Base-by-base conservation (phyloP, 495 filamentous ascomycete species). In the Penicillium waksmanii region DNA sequence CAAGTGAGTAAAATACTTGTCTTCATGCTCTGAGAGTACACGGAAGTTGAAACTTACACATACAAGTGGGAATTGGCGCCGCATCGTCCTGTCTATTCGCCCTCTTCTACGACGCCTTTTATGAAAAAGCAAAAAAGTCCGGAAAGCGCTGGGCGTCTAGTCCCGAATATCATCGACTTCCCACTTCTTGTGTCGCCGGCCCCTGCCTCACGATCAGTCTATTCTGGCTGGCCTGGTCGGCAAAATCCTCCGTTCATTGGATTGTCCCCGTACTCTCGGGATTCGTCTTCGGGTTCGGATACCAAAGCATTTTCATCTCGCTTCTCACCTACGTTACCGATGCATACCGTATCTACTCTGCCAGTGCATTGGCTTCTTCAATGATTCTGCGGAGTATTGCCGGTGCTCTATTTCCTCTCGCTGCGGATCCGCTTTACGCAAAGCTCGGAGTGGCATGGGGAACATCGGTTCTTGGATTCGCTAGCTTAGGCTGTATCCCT, bases 291-390 rank as follows among this genome's bases (percentile, higher is more conserved):
- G 90, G 90, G 17, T 75, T 86, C 33, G 89, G 87, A 8, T 91
- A 88, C 67, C 74, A 84, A 9, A 75, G 85, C 17, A 82, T 86
- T 17, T 91, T 90, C 69, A 86, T 87, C 43, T 84, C 86, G 0
- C 80, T 89, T 25, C 71, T 92, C 10, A 93, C 90, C 60, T 93
- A 93, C 58, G 77, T 93, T 44, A 87, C 88, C 11, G 90, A 93
- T 65, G 89, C 89, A 10, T 92, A 93, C 70, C 82, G 84, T 52
- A 83, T 88, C 53, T 91, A 85, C 36, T 77, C 90, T 1, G 89
- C 89, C 4, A 84, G 79, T 18, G 90, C 89, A 2, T 77, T 89
- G 63, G 88, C 90, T 0, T 88, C 87, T 0, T 82, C 86, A 1
- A 82, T 81, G 0, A 84, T 82, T 50, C 72, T 81, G 31, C 78